Evolutionary conservation across 1,284 basidiomycete species (phyloP), one percentile per base, ranked within the genome.

Genomic region (Puccinia novopanici): DNA sequence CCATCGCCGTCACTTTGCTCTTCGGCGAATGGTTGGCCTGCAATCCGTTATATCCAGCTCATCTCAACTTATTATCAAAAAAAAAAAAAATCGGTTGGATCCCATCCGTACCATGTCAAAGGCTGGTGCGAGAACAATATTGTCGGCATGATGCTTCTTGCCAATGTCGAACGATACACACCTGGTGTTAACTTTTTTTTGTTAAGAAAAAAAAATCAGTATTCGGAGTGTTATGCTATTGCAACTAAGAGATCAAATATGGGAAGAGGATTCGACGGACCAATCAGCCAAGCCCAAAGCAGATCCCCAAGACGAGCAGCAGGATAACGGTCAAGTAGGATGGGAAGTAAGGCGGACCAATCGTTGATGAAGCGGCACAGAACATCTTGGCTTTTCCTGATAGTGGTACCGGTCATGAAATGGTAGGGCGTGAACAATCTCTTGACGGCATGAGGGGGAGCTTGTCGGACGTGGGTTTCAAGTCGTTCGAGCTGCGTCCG

Each of bases 91-190:
- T 84, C 83, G 81, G 82, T 83, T 75, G 72, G 57, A 40, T 2
- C 27, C 15, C 22, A 10, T 45, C 17, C 37, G 19, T 40, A 83
- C 78, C 82, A 84, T 84, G 81, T 84, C 84, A 42, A 84, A 82
- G 24, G 84, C 83, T 0, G 84, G 84, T 0, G 82, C 82, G 0
- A 84, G 80, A 12, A 84, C 83, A 13, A 84, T 76, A 52, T 83
- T 83, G 78, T 84, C 82, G n/a, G 45, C 52, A 24, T 82, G 81
- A 19, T 81, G 72, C 15, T 75, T 72, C 4, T 68, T 54, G 13
- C 82, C 82, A 24, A 83, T 71, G 48, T 84, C 82, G 63, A 81
- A 83, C 61, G 83, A 84, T 24, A 84, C 81, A 65, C 83, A 84
- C 48, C 84, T 83, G 9, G 83, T 84, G 71, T 84, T 84, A 75